Conservation (phyloP, 805 yeast genomes). For the Sporopachydermia lactativora region DNA sequence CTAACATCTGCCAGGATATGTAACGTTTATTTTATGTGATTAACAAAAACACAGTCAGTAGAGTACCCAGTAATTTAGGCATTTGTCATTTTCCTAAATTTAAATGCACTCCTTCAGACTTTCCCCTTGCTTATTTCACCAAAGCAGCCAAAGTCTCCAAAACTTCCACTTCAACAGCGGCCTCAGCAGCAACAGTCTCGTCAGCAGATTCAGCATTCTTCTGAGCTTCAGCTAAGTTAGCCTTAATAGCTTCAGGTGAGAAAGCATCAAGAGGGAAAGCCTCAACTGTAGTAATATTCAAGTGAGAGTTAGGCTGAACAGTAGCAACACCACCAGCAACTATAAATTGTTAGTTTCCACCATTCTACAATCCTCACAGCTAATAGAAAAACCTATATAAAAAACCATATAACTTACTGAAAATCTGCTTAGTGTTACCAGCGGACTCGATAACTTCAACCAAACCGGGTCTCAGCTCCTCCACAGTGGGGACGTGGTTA, state of each 20-base stretch:
- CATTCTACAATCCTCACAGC: no score
- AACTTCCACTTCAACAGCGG: conserved; percentile 89
- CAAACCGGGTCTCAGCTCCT: conserved; percentile 92
- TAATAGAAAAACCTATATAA: no score
- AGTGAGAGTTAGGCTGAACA: conserved; percentile 85
- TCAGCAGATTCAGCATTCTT: conserved; percentile 66
- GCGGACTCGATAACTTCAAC: conserved; percentile 78
- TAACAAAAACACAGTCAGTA: not conserved
- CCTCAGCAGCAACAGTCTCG: conserved; percentile 85
- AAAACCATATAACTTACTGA: conserved; percentile 25
- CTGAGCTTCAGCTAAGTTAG: conserved; percentile 84
- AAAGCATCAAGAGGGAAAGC: conserved; percentile 87
- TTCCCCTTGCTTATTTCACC: conserved; percentile 38
- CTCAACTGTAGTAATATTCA: conserved; percentile 87
- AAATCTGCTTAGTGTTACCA: conserved; percentile 63
- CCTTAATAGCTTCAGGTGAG: conserved; percentile 64
- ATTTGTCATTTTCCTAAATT: no score
- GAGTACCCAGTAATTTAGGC: not conserved
- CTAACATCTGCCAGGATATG: not conserved
- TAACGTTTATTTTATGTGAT: not conserved
- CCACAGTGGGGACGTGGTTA: conserved; percentile 94
- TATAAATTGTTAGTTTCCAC: no score
- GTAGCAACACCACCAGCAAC: conserved; percentile 95
- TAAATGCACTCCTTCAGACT: no score
- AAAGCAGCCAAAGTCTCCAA: conserved; percentile 84